A percentile compares a stretch with the other conserved stretches of the same genome.
Conservation (phyloP, 208 protist genomes). For the Acanthamoeba triangularis region DNA sequence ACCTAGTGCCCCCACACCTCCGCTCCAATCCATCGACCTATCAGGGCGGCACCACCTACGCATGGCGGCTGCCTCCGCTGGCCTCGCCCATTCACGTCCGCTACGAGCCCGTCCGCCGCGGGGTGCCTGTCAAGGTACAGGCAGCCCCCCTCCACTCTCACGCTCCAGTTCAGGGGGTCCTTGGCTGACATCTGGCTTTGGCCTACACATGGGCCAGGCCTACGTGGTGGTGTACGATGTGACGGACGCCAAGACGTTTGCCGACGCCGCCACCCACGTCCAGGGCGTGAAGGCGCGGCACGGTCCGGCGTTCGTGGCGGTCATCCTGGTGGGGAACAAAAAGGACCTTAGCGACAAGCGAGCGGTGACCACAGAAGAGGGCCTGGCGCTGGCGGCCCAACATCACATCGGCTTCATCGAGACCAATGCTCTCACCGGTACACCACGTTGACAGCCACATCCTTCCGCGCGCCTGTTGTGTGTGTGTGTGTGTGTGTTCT, state of each 20-base stretch:
- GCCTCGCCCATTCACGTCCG: not conserved
- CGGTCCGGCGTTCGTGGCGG: not conserved
- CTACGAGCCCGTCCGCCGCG: not conserved
- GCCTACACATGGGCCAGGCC: not conserved
- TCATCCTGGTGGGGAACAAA: constrained; percentile 37
- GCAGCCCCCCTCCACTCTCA: too few relatives aligned
- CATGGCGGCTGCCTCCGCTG: not conserved
- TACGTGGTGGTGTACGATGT: constrained; percentile 19
- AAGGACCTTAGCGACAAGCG: constrained; percentile 35
- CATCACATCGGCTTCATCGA: constrained; percentile 19
- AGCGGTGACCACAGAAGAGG: not conserved
- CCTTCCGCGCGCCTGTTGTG: too few relatives aligned
- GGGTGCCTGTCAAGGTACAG: not conserved
- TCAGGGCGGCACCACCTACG: not conserved
- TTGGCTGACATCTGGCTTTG: not conserved
- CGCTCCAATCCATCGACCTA: not conserved
- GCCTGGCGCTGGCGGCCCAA: not conserved
- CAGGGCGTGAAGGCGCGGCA: not conserved
- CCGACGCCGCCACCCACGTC: not conserved
- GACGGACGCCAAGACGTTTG: not conserved
- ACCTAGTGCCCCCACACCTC: not conserved
- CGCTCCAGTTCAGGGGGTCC: too few relatives aligned
- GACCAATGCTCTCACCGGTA: not conserved
- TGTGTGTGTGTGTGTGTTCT: not conserved
- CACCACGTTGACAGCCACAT: too few relatives aligned